Conservation (phyloP, 169 alveolate species). For the Babesia sp. region DNA sequence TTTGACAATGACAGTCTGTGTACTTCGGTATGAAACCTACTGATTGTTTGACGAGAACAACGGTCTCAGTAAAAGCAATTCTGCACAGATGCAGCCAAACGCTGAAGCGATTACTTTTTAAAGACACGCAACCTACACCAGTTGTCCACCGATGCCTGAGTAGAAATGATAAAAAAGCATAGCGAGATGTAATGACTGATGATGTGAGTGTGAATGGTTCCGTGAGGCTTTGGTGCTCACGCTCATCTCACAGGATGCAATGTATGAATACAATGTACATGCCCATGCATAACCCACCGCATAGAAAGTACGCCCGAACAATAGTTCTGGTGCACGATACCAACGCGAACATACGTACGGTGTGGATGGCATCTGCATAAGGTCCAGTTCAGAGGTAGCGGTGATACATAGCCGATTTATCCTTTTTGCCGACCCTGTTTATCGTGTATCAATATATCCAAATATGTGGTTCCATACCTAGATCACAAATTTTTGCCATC, state of each 20-base stretch:
- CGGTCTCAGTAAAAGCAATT: conserved; percentile 53
- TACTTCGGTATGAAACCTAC: neutral
- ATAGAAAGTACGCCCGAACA: conserved; percentile 71
- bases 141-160: conserved; percentile 42
- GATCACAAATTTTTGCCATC: conserved; percentile 72
- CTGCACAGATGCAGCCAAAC: conserved; percentile 69
- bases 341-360: conserved; percentile 78
- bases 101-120: conserved; percentile 6
- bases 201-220: too few species aligned
- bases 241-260: too few species aligned
- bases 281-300: conserved; percentile 40
- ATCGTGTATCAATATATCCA: neutral
- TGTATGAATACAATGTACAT: too few species aligned
- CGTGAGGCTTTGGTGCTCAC: too few species aligned
- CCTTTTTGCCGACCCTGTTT: conserved; percentile 29
- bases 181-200: too few species aligned
- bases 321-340: conserved; percentile 78
- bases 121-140: conserved; percentile 48
- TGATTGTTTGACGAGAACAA: conserved; percentile 30
- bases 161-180: neutral
- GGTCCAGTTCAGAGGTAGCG: conserved; percentile 62
- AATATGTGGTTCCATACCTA: conserved; percentile 41
- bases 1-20: neutral
- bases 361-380: conserved; percentile 58
- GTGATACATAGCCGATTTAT: conserved; percentile 24